Conservation (phyloP, 495 filamentous ascomycete species). For the Aspergillus leporis region DNA sequence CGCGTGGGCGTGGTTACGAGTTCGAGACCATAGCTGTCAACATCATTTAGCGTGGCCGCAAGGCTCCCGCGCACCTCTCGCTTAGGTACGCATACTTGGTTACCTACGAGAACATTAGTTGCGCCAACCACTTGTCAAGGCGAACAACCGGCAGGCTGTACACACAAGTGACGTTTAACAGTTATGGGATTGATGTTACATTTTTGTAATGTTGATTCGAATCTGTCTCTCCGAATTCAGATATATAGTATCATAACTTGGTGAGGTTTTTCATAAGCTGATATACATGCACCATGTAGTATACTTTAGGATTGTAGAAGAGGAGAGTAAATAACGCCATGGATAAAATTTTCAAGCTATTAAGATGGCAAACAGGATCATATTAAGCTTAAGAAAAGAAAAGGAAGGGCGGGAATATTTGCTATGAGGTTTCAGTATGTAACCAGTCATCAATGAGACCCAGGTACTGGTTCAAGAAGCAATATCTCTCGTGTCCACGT, state of each 20-base stretch:
- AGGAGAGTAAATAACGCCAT: no score
- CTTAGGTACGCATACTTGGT: constrained; percentile 15
- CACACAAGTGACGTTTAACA: no score
- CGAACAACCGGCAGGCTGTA: background rate
- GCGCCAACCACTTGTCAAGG: background rate
- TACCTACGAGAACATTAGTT: background rate
- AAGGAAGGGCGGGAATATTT: background rate
- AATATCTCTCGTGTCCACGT: no score
- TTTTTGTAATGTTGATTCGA: no score
- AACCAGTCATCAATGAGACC: no score
- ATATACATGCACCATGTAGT: background rate
- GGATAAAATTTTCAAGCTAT: no score
- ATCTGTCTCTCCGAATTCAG: no score
- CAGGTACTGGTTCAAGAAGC: no score
- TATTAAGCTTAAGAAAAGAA: background rate
- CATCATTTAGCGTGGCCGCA: constrained; percentile 36
- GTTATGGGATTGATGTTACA: no score
- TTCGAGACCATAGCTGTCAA: constrained; percentile 38
- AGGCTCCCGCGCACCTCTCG: constrained; percentile 20
- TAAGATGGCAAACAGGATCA: background rate
- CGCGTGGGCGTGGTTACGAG: constrained; percentile 7
- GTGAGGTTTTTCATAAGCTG: no score
- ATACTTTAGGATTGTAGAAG: background rate
- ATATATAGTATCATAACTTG: no score
- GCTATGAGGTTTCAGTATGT: background rate